A percentile compares a stretch with the other conserved stretches of the same genome.
These are phyloP conservation scores for Zea mays DNA, from an alignment of 176 grass and related monocot species.

Conservation along the genomic window Zm-B73-REFERENCE-NAM-5.0 NC_050105.1:79412501-79413000, in stretches of 20 bases:
- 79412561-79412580: background rate
- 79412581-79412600: conserved; percentile 32
- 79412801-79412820: no score
- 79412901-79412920: no score
- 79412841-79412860: no score
- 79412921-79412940: no score
- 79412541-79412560: conserved; percentile 14
- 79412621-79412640: background rate
- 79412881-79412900: no score
- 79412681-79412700: background rate
- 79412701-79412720: background rate
- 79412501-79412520: background rate
- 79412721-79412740: background rate
- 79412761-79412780: background rate
- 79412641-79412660: background rate
- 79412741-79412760: background rate
- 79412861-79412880: no score
- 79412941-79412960: no score
- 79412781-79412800: conserved; percentile 19
- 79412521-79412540: conserved; percentile 11
- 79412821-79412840: no score
- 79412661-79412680: background rate
- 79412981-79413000: no score
- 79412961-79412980: no score
- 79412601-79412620: background rate